phyloP scores from a whole-genome alignment of 495 filamentous ascomycete species.

The Annulohypoxylon moriforme region DNA sequence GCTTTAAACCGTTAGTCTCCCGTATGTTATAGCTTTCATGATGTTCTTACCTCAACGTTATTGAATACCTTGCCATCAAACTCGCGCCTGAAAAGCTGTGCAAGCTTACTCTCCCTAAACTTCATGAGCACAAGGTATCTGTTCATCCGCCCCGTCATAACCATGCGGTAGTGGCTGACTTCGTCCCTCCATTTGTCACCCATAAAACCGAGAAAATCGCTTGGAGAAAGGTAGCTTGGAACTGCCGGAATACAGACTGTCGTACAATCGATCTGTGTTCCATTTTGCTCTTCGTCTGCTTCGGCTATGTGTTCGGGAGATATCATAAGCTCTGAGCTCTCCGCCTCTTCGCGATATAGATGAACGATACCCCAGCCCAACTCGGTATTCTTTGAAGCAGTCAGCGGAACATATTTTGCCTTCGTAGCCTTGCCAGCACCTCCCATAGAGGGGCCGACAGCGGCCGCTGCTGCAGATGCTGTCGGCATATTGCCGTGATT shows the following conservation, averaged over 20 bases:
- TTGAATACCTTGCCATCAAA: slow-evolving; percentile 98
- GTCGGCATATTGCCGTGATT: slow-evolving; percentile 32
- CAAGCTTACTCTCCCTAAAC: slow-evolving; percentile 79
- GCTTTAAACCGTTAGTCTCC: slow-evolving; percentile 62
- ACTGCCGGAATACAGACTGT: slow-evolving; percentile 95
- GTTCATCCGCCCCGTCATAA: slow-evolving; percentile 86
- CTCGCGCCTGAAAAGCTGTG: slow-evolving; percentile 81
- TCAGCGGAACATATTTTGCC: slow-evolving; percentile 79
- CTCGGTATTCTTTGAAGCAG: slow-evolving; percentile 76
- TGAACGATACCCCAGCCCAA: slow-evolving; percentile 94
- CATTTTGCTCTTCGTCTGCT: slow-evolving; percentile 47
- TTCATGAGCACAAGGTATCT: slow-evolving; percentile 98
- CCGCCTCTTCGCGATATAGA: slow-evolving; percentile 86
- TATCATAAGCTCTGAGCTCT: slow-evolving; percentile 65
- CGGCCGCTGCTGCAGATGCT: slow-evolving; percentile 52
- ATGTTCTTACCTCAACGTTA: slow-evolving; percentile 81
- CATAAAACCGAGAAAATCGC: slow-evolving; percentile 91
- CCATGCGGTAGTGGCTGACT: slow-evolving; percentile 95
- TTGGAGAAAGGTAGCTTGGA: slow-evolving; percentile 89
- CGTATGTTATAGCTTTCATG: background rate
- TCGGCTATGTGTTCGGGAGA: slow-evolving; percentile 47
- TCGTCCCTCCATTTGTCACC: slow-evolving; percentile 88
- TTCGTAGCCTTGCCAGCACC: slow-evolving; percentile 66
- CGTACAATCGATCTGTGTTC: slow-evolving; percentile 73
- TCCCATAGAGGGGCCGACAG: slow-evolving; percentile 57